Evolutionary conservation across 2,329 filamentous ascomycete species (phyloP), one percentile per base, ranked within the genome.

Genomic region (Corinectria fuckeliana): DNA sequence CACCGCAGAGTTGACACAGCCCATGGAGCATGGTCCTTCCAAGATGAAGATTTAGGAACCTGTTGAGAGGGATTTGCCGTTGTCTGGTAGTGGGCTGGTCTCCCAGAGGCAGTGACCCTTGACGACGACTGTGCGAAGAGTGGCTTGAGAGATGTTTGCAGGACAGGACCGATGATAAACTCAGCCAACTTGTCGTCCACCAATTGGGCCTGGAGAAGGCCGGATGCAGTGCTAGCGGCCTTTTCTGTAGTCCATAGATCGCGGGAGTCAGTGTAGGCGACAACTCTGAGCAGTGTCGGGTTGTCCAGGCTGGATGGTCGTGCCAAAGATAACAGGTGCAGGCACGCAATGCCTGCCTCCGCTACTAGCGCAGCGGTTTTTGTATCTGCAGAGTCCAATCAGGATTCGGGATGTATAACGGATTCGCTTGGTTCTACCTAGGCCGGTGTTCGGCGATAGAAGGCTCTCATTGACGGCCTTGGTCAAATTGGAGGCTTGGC

Each of bases 81-180:
- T 9, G 45, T 21, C n/a, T 34, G 52, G 56, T 72, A 75, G 3
- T 66, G 64, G 7, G 64, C 62, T 13, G 74, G 73, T 30, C 75
- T 61, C 1, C 75, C 74, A 3, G 70, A 69, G 18, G 64, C 45
- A 7, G 72, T 72, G 47, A 72, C 61, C 26, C 64, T 66, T 3
- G 85, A 81, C 18, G 80, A 83, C 14, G 84, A 79, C 58, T 81
- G 82, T 25, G 82, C 80, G 77, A 93, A 93, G 5, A 91, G 77
- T 25, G 88, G 88, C 34, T 87, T 88, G 50, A 93, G 81, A 69
- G 88, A 88, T 67, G 78, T 76, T 61, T 83, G 79, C 4, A 93
- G 82, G 56, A 92, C 78, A 36, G 81, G 76, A n/a, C 81, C 78
- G 16, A 82, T 77, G 64, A 88, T 77, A 64, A 87, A 82, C 3